phyloP scores from a whole-genome alignment of 495 filamentous ascomycete species.

The Halenospora varia region DNA sequence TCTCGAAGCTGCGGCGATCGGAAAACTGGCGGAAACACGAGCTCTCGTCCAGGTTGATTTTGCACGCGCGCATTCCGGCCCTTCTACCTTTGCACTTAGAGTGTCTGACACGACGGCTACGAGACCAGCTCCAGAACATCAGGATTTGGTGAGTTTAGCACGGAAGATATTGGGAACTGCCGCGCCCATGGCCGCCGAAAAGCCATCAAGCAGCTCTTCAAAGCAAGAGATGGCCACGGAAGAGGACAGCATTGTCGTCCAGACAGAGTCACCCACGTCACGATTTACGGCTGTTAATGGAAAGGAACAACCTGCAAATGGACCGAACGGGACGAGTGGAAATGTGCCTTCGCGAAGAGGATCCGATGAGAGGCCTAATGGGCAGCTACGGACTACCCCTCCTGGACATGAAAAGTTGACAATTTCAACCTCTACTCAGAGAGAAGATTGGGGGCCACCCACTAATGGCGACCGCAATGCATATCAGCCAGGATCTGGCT shows the following conservation, averaged over 20 bases:
- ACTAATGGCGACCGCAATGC: conserved; percentile 15
- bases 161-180: conserved; percentile 7
- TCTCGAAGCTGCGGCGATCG: not conserved
- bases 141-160: conserved; percentile 17
- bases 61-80: not conserved
- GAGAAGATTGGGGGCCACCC: conserved; percentile 23
- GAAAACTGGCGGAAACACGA: conserved; percentile 5
- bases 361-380: conserved; percentile 23
- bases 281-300: conserved; percentile 28
- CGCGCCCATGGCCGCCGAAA: not conserved
- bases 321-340: conserved; percentile 7
- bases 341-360: conserved; percentile 12
- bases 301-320: conserved; percentile 13
- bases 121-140: not conserved
- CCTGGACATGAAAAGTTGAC: conserved; percentile 28
- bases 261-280: conserved; percentile 19
- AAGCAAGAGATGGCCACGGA: conserved; percentile 5
- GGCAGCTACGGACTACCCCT: conserved; percentile 23
- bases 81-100: not conserved
- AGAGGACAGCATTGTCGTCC: conserved; percentile 6
- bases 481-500: conserved; percentile 24
- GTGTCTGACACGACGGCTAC: conserved; percentile 3
- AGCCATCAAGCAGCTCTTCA: not conserved
- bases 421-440: conserved; percentile 22
- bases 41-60: not conserved